Conservation (phyloP, 2,329 filamentous ascomycete genomes). For the Orbilia blumenaviensis region DNA sequence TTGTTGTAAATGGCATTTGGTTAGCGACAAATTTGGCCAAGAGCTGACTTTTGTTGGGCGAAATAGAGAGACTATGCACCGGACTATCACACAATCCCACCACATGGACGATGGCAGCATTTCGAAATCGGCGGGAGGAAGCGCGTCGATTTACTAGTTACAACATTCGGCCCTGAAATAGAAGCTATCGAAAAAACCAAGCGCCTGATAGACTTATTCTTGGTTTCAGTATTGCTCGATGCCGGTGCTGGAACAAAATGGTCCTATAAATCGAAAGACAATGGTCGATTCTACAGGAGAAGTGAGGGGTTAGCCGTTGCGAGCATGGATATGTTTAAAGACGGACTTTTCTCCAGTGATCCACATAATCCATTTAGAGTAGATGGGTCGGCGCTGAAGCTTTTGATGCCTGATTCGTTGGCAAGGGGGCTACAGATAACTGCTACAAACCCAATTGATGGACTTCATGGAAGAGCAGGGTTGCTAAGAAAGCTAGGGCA, state of each 20-base stretch:
- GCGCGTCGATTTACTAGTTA: slow-evolving; percentile 75
- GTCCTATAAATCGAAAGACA: slow-evolving; percentile 92
- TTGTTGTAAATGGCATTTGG: background rate
- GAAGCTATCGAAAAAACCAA: slow-evolving; percentile 77
- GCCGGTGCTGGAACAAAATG: slow-evolving; percentile 89
- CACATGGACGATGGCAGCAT: slow-evolving; percentile 86
- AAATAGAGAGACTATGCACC: slow-evolving; percentile 74
- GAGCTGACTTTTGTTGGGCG: slow-evolving; percentile 2
- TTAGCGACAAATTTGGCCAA: background rate
- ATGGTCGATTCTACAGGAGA: slow-evolving; percentile 80
- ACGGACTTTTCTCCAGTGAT: slow-evolving; percentile 86
- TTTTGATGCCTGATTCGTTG: slow-evolving; percentile 76
- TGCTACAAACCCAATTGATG: slow-evolving; percentile 80
- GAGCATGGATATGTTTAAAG: slow-evolving; percentile 64
- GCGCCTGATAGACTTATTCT: slow-evolving; percentile 78
- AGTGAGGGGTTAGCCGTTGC: slow-evolving; percentile 87
- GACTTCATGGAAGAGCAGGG: slow-evolving; percentile 82
- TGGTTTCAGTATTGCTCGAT: slow-evolving; percentile 82
- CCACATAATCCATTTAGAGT: slow-evolving; percentile 84
- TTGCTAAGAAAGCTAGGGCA: slow-evolving; percentile 78
- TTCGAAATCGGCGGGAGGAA: slow-evolving; percentile 82
- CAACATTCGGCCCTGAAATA: slow-evolving; percentile 73
- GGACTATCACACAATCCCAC: slow-evolving; percentile 77
- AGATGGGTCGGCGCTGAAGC: slow-evolving; percentile 80
- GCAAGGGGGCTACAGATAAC: slow-evolving; percentile 85